phyloP scores from a whole-genome alignment of 2,329 filamentous ascomycete genomes.

The Hyphodiscus sp. region DNA sequence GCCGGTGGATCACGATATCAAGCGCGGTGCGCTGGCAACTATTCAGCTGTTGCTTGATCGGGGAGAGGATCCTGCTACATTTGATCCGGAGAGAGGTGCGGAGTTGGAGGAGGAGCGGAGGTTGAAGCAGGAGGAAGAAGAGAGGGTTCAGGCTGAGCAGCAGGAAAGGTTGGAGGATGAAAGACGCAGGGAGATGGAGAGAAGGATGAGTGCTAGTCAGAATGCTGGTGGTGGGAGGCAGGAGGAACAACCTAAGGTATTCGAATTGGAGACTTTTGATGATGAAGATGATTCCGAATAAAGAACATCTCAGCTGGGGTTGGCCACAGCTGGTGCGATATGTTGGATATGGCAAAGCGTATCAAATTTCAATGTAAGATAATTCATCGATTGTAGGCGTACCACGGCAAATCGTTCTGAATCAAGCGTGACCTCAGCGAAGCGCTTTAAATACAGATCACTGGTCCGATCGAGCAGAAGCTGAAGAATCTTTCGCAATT shows the following conservation, averaged over 20 bases:
- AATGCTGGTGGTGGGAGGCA: conserved; percentile 16
- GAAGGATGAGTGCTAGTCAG: conserved; percentile 21
- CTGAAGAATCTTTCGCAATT: too few relatives aligned
- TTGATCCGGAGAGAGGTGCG: conserved; percentile 12
- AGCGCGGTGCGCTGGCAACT: conserved; percentile 58
- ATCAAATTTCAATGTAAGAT: too few relatives aligned
- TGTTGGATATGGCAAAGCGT: too few relatives aligned
- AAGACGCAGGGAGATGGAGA: conserved; percentile 18
- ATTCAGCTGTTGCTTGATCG: conserved; percentile 58
- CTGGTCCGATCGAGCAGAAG: too few relatives aligned
- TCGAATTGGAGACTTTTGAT: conserved; percentile 36
- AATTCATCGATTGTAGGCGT: too few relatives aligned
- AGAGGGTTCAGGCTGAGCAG: conserved; percentile 30
- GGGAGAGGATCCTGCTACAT: conserved; percentile 25
- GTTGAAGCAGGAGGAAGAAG: conserved; percentile 28
- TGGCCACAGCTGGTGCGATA: too few relatives aligned
- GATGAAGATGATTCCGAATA: conserved; percentile 30
- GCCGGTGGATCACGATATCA: conserved; percentile 66
- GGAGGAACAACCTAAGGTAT: conserved; percentile 34
- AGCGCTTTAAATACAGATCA: too few relatives aligned
- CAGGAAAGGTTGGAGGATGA: conserved; percentile 20
- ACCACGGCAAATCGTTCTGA: too few relatives aligned
- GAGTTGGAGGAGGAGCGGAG: conserved; percentile 30
- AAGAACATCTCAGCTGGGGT: background rate
- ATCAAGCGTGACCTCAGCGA: too few relatives aligned